These are phyloP conservation scores for Podaxis mareebaensis DNA, from an alignment of 768 basidiomycete species.

Conservation along the genomic window DNA sequence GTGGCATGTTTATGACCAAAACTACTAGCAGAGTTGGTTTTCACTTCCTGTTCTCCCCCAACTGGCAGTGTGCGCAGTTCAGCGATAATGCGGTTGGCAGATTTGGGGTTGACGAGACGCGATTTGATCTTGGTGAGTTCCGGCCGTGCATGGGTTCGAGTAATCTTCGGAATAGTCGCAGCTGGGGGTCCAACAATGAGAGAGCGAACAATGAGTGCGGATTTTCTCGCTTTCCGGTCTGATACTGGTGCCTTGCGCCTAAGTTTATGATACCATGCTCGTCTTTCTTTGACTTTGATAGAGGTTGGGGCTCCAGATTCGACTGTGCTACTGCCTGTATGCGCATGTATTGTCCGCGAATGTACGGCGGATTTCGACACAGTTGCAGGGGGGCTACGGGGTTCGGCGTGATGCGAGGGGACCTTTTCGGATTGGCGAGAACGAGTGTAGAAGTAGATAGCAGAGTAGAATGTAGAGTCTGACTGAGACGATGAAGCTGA, in stretches of 20 bases:
- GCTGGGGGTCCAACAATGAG: conserved; percentile 64
- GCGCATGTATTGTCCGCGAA: not conserved
- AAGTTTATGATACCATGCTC: conserved; percentile 11
- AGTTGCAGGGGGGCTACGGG: not conserved
- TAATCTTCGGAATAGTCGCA: conserved; percentile 36
- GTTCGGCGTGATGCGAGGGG: not conserved
- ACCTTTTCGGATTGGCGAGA: not conserved
- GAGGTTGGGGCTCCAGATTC: conserved; percentile 8
- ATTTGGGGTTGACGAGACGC: conserved; percentile 63
- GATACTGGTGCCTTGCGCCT: conserved; percentile 34
- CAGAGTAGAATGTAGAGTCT: not conserved
- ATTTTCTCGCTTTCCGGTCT: conserved; percentile 63
- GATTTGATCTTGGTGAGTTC: conserved; percentile 67
- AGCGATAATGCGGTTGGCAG: conserved; percentile 71
- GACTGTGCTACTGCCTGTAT: conserved; percentile 1
- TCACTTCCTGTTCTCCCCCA: conserved; percentile 30
- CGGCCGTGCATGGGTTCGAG: conserved; percentile 43
- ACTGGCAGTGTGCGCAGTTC: conserved; percentile 66
- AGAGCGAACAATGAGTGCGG: conserved; percentile 62
- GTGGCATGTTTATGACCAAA: conserved; percentile 8
- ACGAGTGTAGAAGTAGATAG: not conserved
- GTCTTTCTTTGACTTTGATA: not conserved
- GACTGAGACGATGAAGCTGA: not conserved
- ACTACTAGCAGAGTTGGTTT: conserved; percentile 20
- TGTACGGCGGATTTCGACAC: not conserved